A percentile compares a stretch with the other conserved stretches of the same genome.
phyloP scores from a whole-genome alignment of 345 rosid species.

The Gossypium australe region DNA sequence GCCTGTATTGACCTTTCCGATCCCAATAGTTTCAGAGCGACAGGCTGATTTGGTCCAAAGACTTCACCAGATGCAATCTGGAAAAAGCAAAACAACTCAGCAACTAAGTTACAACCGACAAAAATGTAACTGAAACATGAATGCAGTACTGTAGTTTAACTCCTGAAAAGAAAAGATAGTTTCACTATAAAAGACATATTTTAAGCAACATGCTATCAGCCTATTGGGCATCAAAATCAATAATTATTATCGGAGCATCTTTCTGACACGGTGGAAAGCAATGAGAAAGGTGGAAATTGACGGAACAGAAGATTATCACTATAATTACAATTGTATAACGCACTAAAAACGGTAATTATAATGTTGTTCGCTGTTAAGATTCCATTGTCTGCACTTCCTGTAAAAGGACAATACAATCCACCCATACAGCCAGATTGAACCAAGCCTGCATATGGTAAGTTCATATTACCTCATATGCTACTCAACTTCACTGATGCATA shows the following conservation, averaged over 20 bases:
- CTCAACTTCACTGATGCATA: not conserved
- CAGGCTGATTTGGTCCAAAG: slow-evolving; percentile 85
- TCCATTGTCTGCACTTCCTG: not conserved
- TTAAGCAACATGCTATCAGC: not conserved
- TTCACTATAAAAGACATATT: not conserved
- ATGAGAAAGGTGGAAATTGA: not conserved
- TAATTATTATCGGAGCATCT: not conserved
- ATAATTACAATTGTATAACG: not conserved
- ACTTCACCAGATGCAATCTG: slow-evolving; percentile 97
- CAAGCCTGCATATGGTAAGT: not conserved
- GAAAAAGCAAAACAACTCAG: slow-evolving; percentile 13
- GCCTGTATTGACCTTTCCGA: slow-evolving; percentile 91
- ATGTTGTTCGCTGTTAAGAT: not conserved
- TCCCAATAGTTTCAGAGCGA: slow-evolving; percentile 85
- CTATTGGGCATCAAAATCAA: not conserved
- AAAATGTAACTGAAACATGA: not conserved
- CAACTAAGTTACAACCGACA: not conserved
- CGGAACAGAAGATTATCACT: not conserved
- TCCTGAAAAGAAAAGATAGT: not conserved
- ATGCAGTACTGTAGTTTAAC: not conserved
- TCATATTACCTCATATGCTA: not conserved
- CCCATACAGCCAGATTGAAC: not conserved
- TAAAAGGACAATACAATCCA: not conserved
- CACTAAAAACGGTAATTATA: not conserved
- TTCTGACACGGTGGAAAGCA: not conserved